These are phyloP conservation scores for Colletotrichum euphorbiae DNA, from an alignment of 2,329 filamentous ascomycete species.

Conservation along the genomic window DNA sequence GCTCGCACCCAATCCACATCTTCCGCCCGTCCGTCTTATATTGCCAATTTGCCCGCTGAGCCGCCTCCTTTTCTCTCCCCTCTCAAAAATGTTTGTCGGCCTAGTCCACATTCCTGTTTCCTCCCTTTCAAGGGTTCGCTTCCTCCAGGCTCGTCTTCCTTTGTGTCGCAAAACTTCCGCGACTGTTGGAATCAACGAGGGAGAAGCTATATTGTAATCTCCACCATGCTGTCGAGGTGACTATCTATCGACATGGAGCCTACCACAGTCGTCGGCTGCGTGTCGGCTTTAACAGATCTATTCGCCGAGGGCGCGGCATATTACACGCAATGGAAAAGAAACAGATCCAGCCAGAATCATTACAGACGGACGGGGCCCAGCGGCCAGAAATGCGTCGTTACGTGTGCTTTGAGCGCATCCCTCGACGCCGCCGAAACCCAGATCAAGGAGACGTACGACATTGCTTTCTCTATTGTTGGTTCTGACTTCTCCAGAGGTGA, in stretches of 20 bases:
- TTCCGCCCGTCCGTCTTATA: neutral
- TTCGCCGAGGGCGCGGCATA: conserved; percentile 40
- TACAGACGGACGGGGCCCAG: conserved; percentile 43
- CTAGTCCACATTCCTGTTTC: neutral
- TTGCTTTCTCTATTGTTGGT: conserved; percentile 50
- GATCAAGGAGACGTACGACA: conserved; percentile 49
- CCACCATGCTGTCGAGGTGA: conserved; percentile 30
- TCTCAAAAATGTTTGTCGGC: neutral
- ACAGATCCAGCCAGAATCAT: conserved; percentile 49
- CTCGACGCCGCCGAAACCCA: conserved; percentile 47
- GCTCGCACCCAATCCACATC: neutral
- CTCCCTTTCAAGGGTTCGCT: neutral
- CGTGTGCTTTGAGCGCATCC: conserved; percentile 51
- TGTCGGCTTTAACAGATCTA: conserved; percentile 39
- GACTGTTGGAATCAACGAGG: no score
- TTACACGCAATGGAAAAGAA: conserved; percentile 52
- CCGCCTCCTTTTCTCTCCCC: neutral
- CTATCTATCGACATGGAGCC: conserved; percentile 39
- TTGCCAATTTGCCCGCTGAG: neutral
- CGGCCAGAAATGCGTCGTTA: conserved; percentile 37
- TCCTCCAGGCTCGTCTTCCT: neutral
- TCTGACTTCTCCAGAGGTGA: conserved; percentile 51
- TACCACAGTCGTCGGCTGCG: conserved; percentile 41
- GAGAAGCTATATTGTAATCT: neutral
- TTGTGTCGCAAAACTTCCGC: neutral